Base-by-base conservation (phyloP, 1,284 basidiomycete species). In the Baeospora myosura region DNA sequence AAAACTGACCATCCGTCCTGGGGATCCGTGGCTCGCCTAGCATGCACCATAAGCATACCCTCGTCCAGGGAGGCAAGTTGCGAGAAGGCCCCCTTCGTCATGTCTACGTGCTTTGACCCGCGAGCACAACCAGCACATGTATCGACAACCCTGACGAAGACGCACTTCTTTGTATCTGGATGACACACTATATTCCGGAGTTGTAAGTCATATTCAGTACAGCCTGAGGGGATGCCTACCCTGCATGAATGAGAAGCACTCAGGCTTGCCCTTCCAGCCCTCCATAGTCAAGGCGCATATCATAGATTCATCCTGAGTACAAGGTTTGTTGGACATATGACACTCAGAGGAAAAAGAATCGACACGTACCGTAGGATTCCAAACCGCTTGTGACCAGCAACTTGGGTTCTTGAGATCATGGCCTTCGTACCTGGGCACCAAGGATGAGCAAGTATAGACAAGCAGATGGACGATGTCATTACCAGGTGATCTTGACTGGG, bases 161-260 rank as follows among this genome's bases (percentile, higher is more conserved):
- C 71, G 51, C 87, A 88, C 54, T 72, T 79, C 49, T 69, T 14
- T 14, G 3, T 20, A 20, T 20, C 3, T 17, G 26, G 8, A 14
- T 28, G 26, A 28, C 14, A 8, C 8, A 28, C 14, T 28, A 8
- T 28, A 8, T 72, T 74, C 60, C 86, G 89, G 5, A 89, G 87
- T 88, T 46, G 6, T 41, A 26, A 7, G 12, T 16, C 35, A 48
- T 21, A 29, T 44, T n/a, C 28, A 7, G 12, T 33, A 16, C 14
- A 28, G 12, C n/a, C 20, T 38, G 31, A 14, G 24, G 24, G 31
- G 10, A 23, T 10, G 62, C 78, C 43, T 50, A 87, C 87, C 56
- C 63, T 89, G 79, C 14, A 89, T 59, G 58, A 89, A 89, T 43
- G 74, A 65, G 64, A 88, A 83, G 57, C 87, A 89, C 52, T 75